A percentile compares a stretch with the other conserved stretches of the same genome.
Conservation (phyloP, 257 asterid genomes). For the Datura wrightii region DNA sequence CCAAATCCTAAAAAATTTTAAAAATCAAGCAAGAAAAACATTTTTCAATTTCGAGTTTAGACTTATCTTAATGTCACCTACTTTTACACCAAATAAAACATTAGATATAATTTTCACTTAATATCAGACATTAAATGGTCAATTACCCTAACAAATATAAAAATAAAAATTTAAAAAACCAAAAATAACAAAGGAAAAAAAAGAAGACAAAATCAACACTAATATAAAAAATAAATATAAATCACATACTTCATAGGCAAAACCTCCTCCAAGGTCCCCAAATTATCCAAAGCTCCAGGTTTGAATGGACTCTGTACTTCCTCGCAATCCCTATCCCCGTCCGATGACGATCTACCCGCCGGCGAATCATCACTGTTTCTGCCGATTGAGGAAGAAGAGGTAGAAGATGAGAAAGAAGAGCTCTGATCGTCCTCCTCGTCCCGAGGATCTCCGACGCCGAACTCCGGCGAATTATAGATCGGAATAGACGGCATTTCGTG, state of each 20-base stretch:
- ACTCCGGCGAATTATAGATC: conserved; percentile 43
- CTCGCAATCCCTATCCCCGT: conserved; percentile 40
- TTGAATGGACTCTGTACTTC: conserved; percentile 54
- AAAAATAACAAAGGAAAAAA: too few relatives aligned
- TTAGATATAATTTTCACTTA: not conserved
- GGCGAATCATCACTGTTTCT: conserved; percentile 49
- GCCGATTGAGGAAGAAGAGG: conserved; percentile 40
- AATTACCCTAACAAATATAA: not conserved
- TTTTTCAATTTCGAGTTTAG: not conserved
- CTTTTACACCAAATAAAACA: not conserved
- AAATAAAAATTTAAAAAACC: too few relatives aligned
- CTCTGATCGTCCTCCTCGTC: conserved; percentile 22
- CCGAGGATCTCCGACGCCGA: conserved; percentile 32
- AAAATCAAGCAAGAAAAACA: too few relatives aligned
- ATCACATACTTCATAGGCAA: conserved; percentile 52
- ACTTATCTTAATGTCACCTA: not conserved
- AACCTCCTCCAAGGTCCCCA: conserved; percentile 55
- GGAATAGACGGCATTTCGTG: conserved; percentile 41
- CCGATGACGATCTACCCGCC: conserved; percentile 29
- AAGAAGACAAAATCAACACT: not conserved
- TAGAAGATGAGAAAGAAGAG: conserved; percentile 20
- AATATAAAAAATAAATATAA: not conserved
- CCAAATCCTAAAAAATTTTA: too few relatives aligned
- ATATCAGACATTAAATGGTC: not conserved
- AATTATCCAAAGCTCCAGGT: conserved; percentile 38